Percentiles rank a stretch among this genome's conserved stretches.
Evolutionary conservation across 2,329 filamentous ascomycete species (phyloP).

Genomic region (Cladosporium sp.): DNA sequence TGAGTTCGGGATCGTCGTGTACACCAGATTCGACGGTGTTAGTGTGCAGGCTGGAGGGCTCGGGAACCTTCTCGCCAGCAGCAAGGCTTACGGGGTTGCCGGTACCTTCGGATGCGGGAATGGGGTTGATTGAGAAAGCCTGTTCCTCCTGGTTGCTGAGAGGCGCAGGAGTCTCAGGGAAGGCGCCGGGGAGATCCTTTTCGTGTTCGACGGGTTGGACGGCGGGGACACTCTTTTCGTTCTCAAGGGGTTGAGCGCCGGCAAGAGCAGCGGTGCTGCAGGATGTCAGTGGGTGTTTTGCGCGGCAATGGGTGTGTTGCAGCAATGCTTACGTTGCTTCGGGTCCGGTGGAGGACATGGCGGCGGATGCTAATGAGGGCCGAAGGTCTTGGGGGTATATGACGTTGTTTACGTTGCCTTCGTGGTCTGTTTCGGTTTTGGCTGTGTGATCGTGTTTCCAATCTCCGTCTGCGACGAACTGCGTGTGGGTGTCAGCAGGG

Average conservation of each 20-base stretch:
- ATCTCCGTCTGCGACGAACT: conserved; percentile 94
- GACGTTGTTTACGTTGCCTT: conserved; percentile 91
- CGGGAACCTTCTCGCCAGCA: conserved; percentile 80
- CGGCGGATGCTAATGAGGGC: conserved; percentile 47
- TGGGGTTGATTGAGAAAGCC: conserved; percentile 58
- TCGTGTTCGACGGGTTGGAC: conserved; percentile 35
- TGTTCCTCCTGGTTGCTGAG: conserved; percentile 37
- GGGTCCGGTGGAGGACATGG: conserved; percentile 68
- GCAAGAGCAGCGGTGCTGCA: conserved; percentile 71
- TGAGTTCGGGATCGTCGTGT: conserved; percentile 66
- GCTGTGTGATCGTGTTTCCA: conserved; percentile 84
- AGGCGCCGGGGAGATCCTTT: conserved; percentile 60
- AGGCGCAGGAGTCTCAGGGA: conserved; percentile 67
- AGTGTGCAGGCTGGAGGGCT: conserved; percentile 60
- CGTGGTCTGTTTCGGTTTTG: conserved; percentile 77
- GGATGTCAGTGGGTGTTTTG: conserved; percentile 64
- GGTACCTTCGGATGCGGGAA: conserved; percentile 57
- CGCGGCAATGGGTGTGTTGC: conserved; percentile 48
- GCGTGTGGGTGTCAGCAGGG: conserved; percentile 21
- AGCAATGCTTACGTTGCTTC: conserved; percentile 62
- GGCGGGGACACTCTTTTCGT: conserved; percentile 55
- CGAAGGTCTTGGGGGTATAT: conserved; percentile 72
- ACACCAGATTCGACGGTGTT: conserved; percentile 69
- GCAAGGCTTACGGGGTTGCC: conserved; percentile 79
- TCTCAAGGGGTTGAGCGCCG: conserved; percentile 44